phyloP scores from a whole-genome alignment of 2,329 filamentous ascomycete genomes.

The Ophiostoma piceae region DNA sequence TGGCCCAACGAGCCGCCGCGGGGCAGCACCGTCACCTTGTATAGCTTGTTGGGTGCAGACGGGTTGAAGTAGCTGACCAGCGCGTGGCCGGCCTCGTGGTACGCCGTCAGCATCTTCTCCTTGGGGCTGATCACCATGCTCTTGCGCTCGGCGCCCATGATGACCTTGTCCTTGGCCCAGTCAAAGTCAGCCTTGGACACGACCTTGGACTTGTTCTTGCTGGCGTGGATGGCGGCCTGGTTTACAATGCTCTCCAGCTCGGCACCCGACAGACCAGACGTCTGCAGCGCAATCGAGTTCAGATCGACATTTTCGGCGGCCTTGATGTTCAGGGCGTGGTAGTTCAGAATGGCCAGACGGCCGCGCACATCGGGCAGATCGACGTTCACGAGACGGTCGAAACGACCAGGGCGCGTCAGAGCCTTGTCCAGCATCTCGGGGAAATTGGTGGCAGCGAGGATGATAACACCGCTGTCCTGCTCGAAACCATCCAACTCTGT shows the following conservation, averaged over 20 bases:
- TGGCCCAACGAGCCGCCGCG: constrained; percentile 81
- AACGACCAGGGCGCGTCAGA: constrained; percentile 86
- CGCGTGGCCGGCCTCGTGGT: constrained; percentile 95
- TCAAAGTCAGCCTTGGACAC: constrained; percentile 80
- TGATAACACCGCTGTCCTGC: constrained; percentile 88
- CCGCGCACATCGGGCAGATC: constrained; percentile 88
- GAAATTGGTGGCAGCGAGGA: constrained; percentile 94
- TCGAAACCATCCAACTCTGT: constrained; percentile 97
- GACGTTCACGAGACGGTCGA: constrained; percentile 88
- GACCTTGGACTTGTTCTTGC: constrained; percentile 70
- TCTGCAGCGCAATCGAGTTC: constrained; percentile 76
- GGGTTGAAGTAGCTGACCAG: constrained; percentile 78
- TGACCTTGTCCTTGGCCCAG: constrained; percentile 96
- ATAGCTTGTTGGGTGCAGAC: constrained; percentile 68
- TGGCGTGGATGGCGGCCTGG: constrained; percentile 91
- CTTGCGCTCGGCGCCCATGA: constrained; percentile 90
- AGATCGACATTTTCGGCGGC: constrained; percentile 74
- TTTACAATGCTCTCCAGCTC: constrained; percentile 97
- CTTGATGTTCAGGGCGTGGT: constrained; percentile 90
- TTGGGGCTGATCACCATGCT: constrained; percentile 86
- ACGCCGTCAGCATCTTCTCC: constrained; percentile 94
- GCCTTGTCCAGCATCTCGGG: constrained; percentile 92
- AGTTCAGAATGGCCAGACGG: constrained; percentile 84
- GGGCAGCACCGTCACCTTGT: constrained; percentile 96
- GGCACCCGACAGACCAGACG: constrained; percentile 87